Evolutionary conservation across 2,329 filamentous ascomycete genomes (phyloP), one percentile per base, ranked within the genome.

Genomic region (Fusarium mangiferae): DNA sequence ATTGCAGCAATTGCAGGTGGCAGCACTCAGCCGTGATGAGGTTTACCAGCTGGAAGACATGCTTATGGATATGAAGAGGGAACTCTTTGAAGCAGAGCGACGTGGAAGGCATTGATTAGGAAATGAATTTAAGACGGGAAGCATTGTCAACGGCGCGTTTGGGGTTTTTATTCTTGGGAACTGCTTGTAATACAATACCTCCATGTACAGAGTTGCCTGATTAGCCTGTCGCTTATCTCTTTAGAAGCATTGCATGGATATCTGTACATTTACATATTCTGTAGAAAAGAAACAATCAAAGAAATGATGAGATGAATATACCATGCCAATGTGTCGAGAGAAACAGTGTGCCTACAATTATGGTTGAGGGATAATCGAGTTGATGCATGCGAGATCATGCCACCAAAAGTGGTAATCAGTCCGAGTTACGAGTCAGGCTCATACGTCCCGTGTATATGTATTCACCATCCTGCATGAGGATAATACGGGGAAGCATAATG

Each of bases 51-150:
- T 96, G 74, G 94, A 96, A 78, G 92, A 95, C 79, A 84, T 94
- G 76, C 86, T 96, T 79, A 94, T 95, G 84, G 92, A 96, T 80
- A 90, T 96, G 73, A 92, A 93, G 81, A 87, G 89, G 72, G 90
- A 93, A 80, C 87, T 95, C 58, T 93, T 93, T 80, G 90, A 91
- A 63, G 94, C 93, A 22, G 91, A 91, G 77, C 85, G 85, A 77
- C 87, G 92, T 70, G 87, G 89, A 42, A 81, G 87, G 67, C 72
- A 84, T 52, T 77, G 36, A 82, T 58, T 51, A 38, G 73, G 62
- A 46, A 51, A 62, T 71, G 60, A 66, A 52, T 57, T 44, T 49
- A 63, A 49, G 52, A 69, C 26, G 42, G 51, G 56, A 70, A 73
- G 70, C 58, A 77, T 75, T 71, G 59, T 70, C 71, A 75, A 44